Conservation (phyloP, 2,329 filamentous ascomycete species). For the Stenocarpella maydis region DNA sequence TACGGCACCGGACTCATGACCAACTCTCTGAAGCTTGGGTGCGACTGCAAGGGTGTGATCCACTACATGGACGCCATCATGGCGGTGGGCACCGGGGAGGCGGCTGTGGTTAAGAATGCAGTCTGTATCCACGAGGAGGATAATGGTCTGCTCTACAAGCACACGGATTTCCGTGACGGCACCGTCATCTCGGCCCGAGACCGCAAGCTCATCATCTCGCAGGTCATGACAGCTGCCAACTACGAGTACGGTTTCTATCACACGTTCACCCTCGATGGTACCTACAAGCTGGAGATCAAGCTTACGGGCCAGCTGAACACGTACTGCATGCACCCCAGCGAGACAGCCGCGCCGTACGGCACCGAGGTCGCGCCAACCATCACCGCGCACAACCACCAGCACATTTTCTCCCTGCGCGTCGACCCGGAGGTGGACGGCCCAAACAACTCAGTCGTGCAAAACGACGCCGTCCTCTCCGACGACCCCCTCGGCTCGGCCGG, state of each 20-base stretch:
- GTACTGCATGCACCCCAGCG: conserved; percentile 80
- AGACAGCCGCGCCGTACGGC: conserved; percentile 87
- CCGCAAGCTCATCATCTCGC: conserved; percentile 85
- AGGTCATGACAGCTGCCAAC: conserved; percentile 95
- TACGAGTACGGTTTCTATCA: conserved; percentile 87
- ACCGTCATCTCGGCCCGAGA: conserved; percentile 86
- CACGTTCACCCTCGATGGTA: conserved; percentile 93
- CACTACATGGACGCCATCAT: conserved; percentile 92
- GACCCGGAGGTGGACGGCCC: conserved; percentile 88
- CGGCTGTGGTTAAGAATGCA: conserved; percentile 87
- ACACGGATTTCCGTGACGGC: conserved; percentile 93
- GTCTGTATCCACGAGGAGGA: conserved; percentile 97
- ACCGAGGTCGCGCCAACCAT: conserved; percentile 90
- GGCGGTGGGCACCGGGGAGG: conserved; percentile 77
- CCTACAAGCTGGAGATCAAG: conserved; percentile 89
- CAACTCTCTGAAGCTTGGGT: conserved; percentile 78
- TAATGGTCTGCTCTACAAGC: conserved; percentile 90
- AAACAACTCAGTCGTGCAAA: conserved; percentile 84
- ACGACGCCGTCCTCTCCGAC: conserved; percentile 75
- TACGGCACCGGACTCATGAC: conserved; percentile 87
- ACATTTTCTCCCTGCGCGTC: conserved; percentile 89
- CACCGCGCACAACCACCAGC: conserved; percentile 96
- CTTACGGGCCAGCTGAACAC: conserved; percentile 94
- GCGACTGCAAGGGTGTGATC: conserved; percentile 89
- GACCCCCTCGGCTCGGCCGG: conserved; percentile 81